Percentiles rank a stretch among this genome's conserved stretches.
phyloP scores from a whole-genome alignment of 768 basidiomycete species.

The Fomitopsis serialis region DNA sequence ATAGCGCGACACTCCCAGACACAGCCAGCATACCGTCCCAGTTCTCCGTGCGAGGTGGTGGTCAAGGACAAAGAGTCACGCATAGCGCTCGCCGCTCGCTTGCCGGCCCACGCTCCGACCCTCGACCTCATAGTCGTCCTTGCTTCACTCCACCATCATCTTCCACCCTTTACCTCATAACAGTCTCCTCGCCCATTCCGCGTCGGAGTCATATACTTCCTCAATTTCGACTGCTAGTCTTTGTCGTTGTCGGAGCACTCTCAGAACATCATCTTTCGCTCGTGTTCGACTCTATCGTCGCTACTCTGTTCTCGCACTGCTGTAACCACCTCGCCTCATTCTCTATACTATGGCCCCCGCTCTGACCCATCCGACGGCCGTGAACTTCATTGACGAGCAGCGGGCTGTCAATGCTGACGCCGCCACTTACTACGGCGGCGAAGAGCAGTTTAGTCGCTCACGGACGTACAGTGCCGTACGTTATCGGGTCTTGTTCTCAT shows the following conservation, averaged over 20 bases:
- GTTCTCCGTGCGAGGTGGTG: background rate
- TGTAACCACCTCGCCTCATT: background rate
- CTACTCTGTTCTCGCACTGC: background rate
- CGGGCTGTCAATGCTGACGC: conserved; percentile 60
- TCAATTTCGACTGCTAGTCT: background rate
- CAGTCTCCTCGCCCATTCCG: background rate
- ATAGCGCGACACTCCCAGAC: background rate
- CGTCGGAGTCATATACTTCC: background rate
- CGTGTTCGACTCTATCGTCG: background rate
- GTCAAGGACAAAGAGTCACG: background rate
- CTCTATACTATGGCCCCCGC: conserved; percentile 52
- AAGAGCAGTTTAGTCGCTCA: conserved; percentile 73
- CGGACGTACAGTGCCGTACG: conserved; percentile 86
- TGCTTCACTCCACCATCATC: conserved; percentile 4
- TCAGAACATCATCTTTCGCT: background rate
- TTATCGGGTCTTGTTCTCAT: conserved; percentile 2
- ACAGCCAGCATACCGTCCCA: background rate
- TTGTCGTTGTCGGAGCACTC: background rate
- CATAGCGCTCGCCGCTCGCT: background rate
- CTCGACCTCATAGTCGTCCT: conserved; percentile 9
- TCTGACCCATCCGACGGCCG: conserved; percentile 56
- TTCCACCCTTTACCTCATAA: conserved; percentile 7
- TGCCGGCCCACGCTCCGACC: conserved; percentile 10
- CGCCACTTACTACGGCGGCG: conserved; percentile 76
- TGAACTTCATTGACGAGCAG: conserved; percentile 63